Evolutionary conservation across 768 basidiomycete genomes (phyloP).

Genomic region (Boletus insuetus): DNA sequence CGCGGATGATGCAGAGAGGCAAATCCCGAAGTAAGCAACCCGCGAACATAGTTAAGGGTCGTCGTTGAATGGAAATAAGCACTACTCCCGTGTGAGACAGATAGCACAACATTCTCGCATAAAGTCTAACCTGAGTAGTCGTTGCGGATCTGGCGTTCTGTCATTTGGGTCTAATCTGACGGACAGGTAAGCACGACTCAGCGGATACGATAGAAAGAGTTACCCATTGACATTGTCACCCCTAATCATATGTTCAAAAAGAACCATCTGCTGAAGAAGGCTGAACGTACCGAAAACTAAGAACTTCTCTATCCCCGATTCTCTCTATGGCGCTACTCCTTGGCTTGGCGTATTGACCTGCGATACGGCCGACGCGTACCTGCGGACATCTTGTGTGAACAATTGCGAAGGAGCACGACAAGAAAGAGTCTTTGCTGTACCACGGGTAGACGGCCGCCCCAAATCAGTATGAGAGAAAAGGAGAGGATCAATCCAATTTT

Average conservation of each 20-base stretch:
- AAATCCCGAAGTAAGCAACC: slow-evolving; percentile 87
- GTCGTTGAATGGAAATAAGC: slow-evolving; percentile 96
- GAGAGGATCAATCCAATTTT: slow-evolving; percentile 91
- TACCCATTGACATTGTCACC: slow-evolving; percentile 97
- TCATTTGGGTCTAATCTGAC: slow-evolving; percentile 63
- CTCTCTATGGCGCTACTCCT: slow-evolving; percentile 81
- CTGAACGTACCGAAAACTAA: slow-evolving; percentile 77
- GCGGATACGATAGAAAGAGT: slow-evolving; percentile 14
- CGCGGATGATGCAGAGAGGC: slow-evolving; percentile 89
- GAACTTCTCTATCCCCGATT: slow-evolving; percentile 69
- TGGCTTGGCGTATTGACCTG: slow-evolving; percentile 96
- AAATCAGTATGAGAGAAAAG: slow-evolving; percentile 91
- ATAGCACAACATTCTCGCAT: neutral
- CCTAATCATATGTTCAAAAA: slow-evolving; percentile 38
- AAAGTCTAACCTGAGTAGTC: slow-evolving; percentile 62
- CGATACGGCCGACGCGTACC: slow-evolving; percentile 88
- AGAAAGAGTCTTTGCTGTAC: slow-evolving; percentile 42
- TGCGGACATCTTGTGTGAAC: slow-evolving; percentile 25
- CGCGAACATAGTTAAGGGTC: slow-evolving; percentile 90
- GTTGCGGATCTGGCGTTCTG: slow-evolving; percentile 86
- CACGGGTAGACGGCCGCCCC: slow-evolving; percentile 92
- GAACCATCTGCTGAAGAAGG: neutral
- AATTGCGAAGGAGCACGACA: neutral
- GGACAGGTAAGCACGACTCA: neutral
- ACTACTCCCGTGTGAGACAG: slow-evolving; percentile 37